A percentile compares a stretch with the other conserved stretches of the same genome.
Evolutionary conservation across 495 filamentous ascomycete genomes (phyloP).

Genomic region (Daldinia loculata): DNA sequence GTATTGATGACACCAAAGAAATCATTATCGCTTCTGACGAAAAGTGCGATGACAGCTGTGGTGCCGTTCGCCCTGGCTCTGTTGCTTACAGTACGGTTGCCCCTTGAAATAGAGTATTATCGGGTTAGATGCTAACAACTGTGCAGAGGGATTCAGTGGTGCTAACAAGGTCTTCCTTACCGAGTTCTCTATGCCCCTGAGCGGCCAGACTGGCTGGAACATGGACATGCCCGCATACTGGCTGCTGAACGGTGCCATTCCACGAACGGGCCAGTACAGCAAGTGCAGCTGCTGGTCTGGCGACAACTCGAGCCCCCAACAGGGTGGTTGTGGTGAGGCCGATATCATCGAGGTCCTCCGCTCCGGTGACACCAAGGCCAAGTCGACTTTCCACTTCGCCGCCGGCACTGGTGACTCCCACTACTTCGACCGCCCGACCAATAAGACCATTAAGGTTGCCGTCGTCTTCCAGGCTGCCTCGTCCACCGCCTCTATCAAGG

Average conservation of each 20-base stretch:
- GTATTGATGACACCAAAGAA: constrained; percentile 66
- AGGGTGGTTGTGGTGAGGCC: constrained; percentile 72
- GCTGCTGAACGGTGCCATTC: constrained; percentile 75
- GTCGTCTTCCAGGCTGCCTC: constrained; percentile 61
- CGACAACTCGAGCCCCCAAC: constrained; percentile 37
- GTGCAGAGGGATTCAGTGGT: constrained; percentile 70
- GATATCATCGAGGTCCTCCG: constrained; percentile 74
- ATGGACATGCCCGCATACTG: constrained; percentile 72
- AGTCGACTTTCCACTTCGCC: constrained; percentile 68
- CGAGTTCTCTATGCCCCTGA: constrained; percentile 74
- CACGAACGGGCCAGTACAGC: constrained; percentile 70
- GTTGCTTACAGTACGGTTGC: constrained; percentile 67
- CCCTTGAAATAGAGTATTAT: background rate
- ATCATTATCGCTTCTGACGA: constrained; percentile 67
- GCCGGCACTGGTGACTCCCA: constrained; percentile 65
- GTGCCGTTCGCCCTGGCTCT: constrained; percentile 63
- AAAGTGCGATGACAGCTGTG: constrained; percentile 65
- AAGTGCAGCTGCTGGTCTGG: constrained; percentile 72
- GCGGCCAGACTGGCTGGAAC: constrained; percentile 50
- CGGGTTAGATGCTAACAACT: constrained; percentile 24
- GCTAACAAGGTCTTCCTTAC: constrained; percentile 70
- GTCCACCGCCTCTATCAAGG: constrained; percentile 47
- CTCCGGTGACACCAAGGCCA: constrained; percentile 56
- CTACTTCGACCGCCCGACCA: constrained; percentile 69
- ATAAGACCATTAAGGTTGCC: constrained; percentile 63